A percentile compares a stretch with the other conserved stretches of the same genome.
Evolutionary conservation across 805 yeast species (phyloP).

Genomic region (Yarrowia deformans): DNA sequence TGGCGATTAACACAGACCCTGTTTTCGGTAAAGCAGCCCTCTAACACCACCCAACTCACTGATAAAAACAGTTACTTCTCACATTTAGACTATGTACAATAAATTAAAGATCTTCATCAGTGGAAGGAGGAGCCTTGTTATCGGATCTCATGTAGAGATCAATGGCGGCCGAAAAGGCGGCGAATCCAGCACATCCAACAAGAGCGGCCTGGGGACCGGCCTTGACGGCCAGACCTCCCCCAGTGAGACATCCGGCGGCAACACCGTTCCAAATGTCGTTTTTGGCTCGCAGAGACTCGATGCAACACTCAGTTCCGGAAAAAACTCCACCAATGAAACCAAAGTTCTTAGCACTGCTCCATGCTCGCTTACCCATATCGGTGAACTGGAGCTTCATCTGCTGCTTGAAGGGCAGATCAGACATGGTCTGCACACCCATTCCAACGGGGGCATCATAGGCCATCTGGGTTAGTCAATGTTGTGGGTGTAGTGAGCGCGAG

Average conservation of each 20-base stretch:
- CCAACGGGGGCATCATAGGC: conserved; percentile 83
- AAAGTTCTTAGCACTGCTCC: conserved; percentile 88
- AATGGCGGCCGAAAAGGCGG: conserved; percentile 77
- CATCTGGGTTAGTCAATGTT: conserved; percentile 53
- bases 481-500: too few relatives aligned
- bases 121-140: conserved; percentile 78
- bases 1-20: too few relatives aligned
- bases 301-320: conserved; percentile 89
- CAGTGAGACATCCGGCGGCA: conserved; percentile 94
- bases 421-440: conserved; percentile 60
- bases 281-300: conserved; percentile 86
- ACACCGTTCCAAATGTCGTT: conserved; percentile 92
- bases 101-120: conserved; percentile 71
- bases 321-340: conserved; percentile 92
- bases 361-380: conserved; percentile 92
- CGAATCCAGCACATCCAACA: conserved; percentile 96
- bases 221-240: conserved; percentile 91
- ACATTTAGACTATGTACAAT: conserved; percentile 39
- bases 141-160: conserved; percentile 88
- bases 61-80: conserved; percentile 9
- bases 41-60: background rate
- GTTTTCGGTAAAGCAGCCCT: too few relatives aligned
- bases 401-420: conserved; percentile 88
- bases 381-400: conserved; percentile 89
- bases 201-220: conserved; percentile 93